These are phyloP conservation scores for Elsinoe necatrix DNA, from an alignment of 2,329 filamentous ascomycete species.

Conservation along the genomic window DNA sequence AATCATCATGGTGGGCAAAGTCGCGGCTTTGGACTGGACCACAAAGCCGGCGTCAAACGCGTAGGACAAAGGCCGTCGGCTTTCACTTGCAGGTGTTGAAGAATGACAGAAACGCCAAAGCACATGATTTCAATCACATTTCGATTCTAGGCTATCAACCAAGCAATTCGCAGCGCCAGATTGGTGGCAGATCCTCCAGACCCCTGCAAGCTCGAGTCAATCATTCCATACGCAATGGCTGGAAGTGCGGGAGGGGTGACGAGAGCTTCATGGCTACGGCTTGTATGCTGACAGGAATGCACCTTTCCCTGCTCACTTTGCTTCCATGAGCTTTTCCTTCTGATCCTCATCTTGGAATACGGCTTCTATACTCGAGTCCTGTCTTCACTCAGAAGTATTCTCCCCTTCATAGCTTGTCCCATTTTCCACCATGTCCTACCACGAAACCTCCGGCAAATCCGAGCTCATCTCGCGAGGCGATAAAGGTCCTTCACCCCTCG, in stretches of 20 bases:
- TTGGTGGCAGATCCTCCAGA: not conserved
- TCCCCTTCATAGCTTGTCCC: not conserved
- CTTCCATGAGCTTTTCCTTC: not conserved
- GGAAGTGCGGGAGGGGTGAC: not conserved
- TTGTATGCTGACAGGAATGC: not conserved
- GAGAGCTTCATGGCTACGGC: not conserved
- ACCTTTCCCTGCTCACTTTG: not conserved
- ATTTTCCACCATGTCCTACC: constrained; percentile 18
- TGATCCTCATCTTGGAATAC: not conserved
- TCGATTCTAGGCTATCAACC: not conserved
- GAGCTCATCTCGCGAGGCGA: constrained; percentile 35
- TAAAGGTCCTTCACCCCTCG: constrained; percentile 33
- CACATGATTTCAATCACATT: constrained; percentile 3
- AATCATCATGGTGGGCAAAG: not conserved
- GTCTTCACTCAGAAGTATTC: not conserved
- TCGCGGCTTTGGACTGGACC: not conserved
- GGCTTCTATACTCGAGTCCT: not conserved
- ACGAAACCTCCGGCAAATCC: constrained; percentile 19
- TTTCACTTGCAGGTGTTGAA: not conserved
- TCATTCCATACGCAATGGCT: not conserved
- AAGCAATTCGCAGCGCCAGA: not conserved
- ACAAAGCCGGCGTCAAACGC: not conserved
- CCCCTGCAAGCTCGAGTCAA: not conserved
- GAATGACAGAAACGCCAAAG: not conserved
- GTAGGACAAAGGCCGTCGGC: constrained; percentile 4